Evolutionary conservation across 257 asterid species (phyloP).

Genomic region (Nyctanthes arbortristis): DNA sequence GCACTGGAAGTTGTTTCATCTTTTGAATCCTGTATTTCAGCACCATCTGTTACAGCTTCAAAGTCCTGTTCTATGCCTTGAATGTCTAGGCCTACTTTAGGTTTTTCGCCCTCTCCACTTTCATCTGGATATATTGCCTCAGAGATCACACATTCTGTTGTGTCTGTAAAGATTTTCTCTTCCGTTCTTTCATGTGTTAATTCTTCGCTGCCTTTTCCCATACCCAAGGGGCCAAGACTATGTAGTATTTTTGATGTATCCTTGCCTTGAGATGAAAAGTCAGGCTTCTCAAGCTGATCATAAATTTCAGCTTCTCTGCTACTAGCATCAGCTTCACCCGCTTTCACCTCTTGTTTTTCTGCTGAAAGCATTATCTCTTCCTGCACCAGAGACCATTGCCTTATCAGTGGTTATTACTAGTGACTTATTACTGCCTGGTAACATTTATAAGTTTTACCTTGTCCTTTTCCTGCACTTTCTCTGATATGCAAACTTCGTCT

Average conservation of each 20-base stretch:
- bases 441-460: constrained; percentile 35
- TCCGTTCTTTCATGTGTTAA: neutral
- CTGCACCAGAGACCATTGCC: constrained; percentile 32
- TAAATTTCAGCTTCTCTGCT: constrained; percentile 23
- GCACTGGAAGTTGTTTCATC: constrained; percentile 12
- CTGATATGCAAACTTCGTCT: constrained; percentile 27
- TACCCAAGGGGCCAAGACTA: constrained; percentile 16
- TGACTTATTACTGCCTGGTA: constrained; percentile 8
- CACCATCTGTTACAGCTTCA: constrained; percentile 14
- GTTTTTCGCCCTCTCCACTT: constrained; percentile 15
- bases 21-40: constrained; percentile 25
- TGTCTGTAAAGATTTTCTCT: neutral
- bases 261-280: constrained; percentile 20
- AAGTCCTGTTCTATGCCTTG: constrained; percentile 25
- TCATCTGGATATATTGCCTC: constrained; percentile 20
- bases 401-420: constrained; percentile 4
- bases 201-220: constrained; percentile 18
- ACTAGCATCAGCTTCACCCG: constrained; percentile 16
- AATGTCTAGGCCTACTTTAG: constrained; percentile 3
- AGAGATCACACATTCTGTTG: constrained; percentile 9
- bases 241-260: constrained; percentile 20
- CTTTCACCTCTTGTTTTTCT: constrained; percentile 24
- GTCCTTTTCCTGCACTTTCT: constrained; percentile 24
- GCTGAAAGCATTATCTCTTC: constrained; percentile 26
- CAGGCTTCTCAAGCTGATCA: constrained; percentile 26